Percentiles rank a stretch among this genome's conserved stretches.
phyloP scores from a whole-genome alignment of 73 alveolate species.

The Vitrella brassicaformis region DNA sequence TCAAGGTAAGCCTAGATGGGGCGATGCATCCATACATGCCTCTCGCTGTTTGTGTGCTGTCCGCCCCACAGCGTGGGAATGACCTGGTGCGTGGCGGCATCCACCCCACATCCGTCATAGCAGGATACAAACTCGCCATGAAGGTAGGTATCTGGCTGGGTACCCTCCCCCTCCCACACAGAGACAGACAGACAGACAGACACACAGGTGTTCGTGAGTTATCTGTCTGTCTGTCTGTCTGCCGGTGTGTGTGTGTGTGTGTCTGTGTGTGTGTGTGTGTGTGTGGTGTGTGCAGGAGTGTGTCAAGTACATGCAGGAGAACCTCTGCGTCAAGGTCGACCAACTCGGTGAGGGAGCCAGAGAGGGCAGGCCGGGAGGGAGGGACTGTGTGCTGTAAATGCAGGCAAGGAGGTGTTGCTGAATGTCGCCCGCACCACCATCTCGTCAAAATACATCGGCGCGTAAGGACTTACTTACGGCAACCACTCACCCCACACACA shows the following conservation, averaged over 20 bases:
- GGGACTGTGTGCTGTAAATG: too few species aligned
- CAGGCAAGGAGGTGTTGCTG: constrained; percentile 63
- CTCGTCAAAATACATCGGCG: constrained; percentile 43
- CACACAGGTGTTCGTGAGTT: too few species aligned
- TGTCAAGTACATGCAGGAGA: constrained; percentile 35
- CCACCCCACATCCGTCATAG: constrained; percentile 92
- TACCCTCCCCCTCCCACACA: too few species aligned
- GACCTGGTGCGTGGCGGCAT: constrained; percentile 89
- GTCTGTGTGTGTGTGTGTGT: too few species aligned
- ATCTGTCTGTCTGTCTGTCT: too few species aligned
- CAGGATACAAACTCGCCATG: constrained; percentile 86
- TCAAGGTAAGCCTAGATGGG: too few species aligned
- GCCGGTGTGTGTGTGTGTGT: neutral
- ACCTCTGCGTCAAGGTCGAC: constrained; percentile 15
- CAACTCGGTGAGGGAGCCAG: constrained; percentile 11
- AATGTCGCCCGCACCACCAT: constrained; percentile 79
- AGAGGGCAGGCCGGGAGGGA: too few species aligned
- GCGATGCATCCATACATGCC: too few species aligned
- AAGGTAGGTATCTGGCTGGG: constrained; percentile 15
- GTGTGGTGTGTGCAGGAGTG: constrained; percentile 15
- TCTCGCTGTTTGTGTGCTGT: too few species aligned
- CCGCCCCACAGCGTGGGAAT: constrained; percentile 94
- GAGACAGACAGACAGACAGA: too few species aligned
- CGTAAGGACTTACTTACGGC: too few species aligned
- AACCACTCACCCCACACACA: neutral